Evolutionary conservation across 2,329 filamentous ascomycete species (phyloP), one percentile per base, ranked within the genome.

Genomic region (Fusarium sp.): DNA sequence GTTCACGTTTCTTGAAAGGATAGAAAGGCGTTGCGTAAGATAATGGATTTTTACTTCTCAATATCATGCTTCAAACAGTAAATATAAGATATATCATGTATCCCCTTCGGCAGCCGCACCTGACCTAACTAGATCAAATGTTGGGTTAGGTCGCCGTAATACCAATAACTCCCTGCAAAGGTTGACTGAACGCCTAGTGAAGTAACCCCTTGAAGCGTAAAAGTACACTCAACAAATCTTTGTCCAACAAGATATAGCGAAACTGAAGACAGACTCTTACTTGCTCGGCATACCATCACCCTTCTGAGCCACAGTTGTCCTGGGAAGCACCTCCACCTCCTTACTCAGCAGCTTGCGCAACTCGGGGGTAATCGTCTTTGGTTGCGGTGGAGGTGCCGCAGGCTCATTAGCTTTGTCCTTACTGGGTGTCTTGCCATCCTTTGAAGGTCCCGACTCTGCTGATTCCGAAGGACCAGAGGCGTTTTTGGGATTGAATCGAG

Each of bases 311-410:
- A 80, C 79, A 14, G 75, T 79, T 42, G 76, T 75, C 39, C 80
- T 76, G 25, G 81, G 79, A 23, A 85, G 76, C 11, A 85, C 75
- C 53, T 84, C 82, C 10, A 86, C 81, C 51, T 83, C 80, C 44
- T 81, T 80, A 69, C 83, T 88, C 42, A 89, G 74, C 42, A 89
- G 74, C 63, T 82, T 83, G 50, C 87, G 81, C 67, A 89, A 76
- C 75, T 89, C 87, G 0, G 87, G 86, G 4, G 85, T 88, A 52
- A 89, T 88, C 16, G 86, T 79, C 74, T 82, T 86, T 43, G 80
- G 76, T 11, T 77, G 71, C 56, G 79, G 65, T 18, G 78, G 71
- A 7, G 76, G 65, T 58, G 78, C 65, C 6, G 77, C 73, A 7
- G 71, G 72, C 34, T 80, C 81, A n/a, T 77, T 75, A 13, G 76